Evolutionary conservation across 306 rosid genomes (phyloP), one percentile per base, ranked within the genome.

Genomic region (Betula pendula): DNA sequence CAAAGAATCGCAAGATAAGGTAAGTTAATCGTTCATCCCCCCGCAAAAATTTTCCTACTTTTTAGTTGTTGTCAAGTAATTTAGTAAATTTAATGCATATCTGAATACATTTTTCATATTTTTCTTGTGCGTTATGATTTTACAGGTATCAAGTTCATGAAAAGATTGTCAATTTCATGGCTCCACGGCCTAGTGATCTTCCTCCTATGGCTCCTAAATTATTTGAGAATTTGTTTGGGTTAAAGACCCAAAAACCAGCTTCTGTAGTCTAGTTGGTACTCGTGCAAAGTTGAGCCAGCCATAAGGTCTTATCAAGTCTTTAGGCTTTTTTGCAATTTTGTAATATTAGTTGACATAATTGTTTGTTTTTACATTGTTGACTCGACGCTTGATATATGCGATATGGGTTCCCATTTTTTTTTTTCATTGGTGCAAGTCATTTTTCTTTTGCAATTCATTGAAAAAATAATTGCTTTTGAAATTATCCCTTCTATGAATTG

Each of bases 1-100:
- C 97, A 12, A 94, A 92, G 89, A 85, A 93, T 81, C 96, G 98
- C 40, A 94, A 94, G 88, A 92, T 94, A 85, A 89, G 97, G 98
- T 94, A 85, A 68, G 12, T 10, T 40, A 55, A 38, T 38, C 42
- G 8, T 38, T 38, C 42, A 38, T 38, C 6, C 8, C 42, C 42
- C 42, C 7, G 8, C 42, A 6, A 38, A 38, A 38, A 6, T 38
- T 38, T 38, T 38, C 8, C 33, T 29, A 56, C 47, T 14, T 19
- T 19, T 53, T 55, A 25, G 48, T 62, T 51, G 17, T 16, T 70
- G 22, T 73, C 45, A 20, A 70, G 38, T 72, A 25, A 75, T 24
- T 62, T 66, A 60, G 68, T 19, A 40, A n/a, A 29, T 8, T 38
- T 67, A 43, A 40, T 56, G 22, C 24, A 12, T 38, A 58, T 69